phyloP scores from a whole-genome alignment of 352 stramenopile genomes.

The Globisporangium alternatum region DNA sequence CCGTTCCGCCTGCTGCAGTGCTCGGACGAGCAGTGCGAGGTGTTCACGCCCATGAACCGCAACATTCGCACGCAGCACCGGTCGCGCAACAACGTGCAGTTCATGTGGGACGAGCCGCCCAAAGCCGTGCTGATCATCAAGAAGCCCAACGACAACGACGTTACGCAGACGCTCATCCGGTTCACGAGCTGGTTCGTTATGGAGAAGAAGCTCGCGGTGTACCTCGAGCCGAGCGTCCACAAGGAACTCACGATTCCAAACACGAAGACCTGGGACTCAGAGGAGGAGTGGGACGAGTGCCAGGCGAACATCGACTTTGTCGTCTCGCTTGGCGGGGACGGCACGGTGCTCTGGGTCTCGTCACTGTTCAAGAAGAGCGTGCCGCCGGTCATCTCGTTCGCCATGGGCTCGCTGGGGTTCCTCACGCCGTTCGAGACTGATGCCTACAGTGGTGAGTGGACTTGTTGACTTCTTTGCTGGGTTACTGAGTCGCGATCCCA shows the following conservation, averaged over 20 bases:
- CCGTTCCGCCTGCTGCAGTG: slow-evolving; percentile 82
- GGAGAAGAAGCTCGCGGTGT: slow-evolving; percentile 70
- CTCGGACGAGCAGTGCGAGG: slow-evolving; percentile 86
- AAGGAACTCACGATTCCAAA: slow-evolving; percentile 49
- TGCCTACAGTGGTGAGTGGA: slow-evolving; percentile 34
- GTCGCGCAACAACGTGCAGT: slow-evolving; percentile 86
- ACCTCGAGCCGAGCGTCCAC: slow-evolving; percentile 74
- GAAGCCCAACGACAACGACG: slow-evolving; percentile 82
- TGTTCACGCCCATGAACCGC: slow-evolving; percentile 84
- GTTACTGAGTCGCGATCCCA: neutral
- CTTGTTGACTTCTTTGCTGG: neutral
- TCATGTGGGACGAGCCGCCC: slow-evolving; percentile 84
- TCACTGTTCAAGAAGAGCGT: slow-evolving; percentile 89
- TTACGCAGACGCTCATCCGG: slow-evolving; percentile 64
- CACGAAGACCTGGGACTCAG: slow-evolving; percentile 63
- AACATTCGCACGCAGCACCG: slow-evolving; percentile 85
- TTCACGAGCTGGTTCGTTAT: slow-evolving; percentile 72
- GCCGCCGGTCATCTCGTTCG: slow-evolving; percentile 94
- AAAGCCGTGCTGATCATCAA: slow-evolving; percentile 86
- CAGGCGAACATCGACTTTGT: slow-evolving; percentile 90
- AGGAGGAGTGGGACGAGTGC: slow-evolving; percentile 60
- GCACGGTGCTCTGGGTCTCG: slow-evolving; percentile 88
- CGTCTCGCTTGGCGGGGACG: slow-evolving; percentile 94
- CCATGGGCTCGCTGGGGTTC: slow-evolving; percentile 95
- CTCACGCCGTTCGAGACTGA: slow-evolving; percentile 92